Conservation (phyloP, 1,284 basidiomycete genomes). For the Moniliophthora roreri region DNA sequence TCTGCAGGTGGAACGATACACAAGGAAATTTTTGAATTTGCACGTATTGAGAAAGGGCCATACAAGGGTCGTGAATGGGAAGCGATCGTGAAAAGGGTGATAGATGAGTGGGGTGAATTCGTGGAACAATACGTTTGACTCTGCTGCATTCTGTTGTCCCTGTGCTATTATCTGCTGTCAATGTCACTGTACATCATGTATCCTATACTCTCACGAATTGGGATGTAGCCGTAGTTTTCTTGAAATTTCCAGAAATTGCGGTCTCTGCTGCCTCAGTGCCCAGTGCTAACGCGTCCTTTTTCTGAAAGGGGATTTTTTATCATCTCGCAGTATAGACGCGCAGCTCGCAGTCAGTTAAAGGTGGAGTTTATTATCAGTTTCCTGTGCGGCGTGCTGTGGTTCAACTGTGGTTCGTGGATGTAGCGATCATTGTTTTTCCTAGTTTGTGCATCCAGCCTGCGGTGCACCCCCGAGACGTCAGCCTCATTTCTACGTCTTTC, state of each 20-base stretch:
- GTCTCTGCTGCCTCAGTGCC: too few relatives aligned
- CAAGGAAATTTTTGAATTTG: constrained; percentile 76
- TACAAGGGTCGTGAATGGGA: constrained; percentile 73
- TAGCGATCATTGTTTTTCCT: too few relatives aligned
- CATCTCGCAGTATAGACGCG: too few relatives aligned
- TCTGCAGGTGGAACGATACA: constrained; percentile 55
- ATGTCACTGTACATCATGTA: not conserved
- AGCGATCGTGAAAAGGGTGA: constrained; percentile 65
- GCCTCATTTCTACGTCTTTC: not conserved
- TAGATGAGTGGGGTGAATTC: constrained; percentile 75
- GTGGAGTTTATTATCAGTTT: too few relatives aligned
- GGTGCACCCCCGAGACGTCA: not conserved
- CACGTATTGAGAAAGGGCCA: constrained; percentile 45
- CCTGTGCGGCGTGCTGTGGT: too few relatives aligned
- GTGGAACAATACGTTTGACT: constrained; percentile 29
- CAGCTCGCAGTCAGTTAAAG: too few relatives aligned
- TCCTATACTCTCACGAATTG: not conserved
- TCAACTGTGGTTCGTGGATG: too few relatives aligned
- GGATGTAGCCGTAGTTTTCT: not conserved
- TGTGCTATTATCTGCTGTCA: not conserved
- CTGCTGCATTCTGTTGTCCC: not conserved
- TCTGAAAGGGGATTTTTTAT: too few relatives aligned
- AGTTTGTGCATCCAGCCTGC: constrained; percentile 3
- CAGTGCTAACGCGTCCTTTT: too few relatives aligned
- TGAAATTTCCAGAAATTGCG: too few relatives aligned